Conservation (phyloP, 805 yeast species). For the Blastobotrys americana region DNA sequence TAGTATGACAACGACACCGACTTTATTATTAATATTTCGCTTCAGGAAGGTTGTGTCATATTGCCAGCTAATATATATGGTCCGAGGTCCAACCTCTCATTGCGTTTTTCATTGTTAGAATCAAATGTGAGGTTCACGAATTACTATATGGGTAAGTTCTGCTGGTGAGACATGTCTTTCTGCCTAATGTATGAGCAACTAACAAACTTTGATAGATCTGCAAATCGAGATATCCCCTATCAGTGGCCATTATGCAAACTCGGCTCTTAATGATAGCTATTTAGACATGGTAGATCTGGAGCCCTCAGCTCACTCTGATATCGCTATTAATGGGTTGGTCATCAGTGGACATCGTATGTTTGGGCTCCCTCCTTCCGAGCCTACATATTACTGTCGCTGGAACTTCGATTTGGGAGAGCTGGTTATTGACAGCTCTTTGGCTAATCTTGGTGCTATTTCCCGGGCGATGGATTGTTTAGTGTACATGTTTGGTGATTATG, state of each 20-base stretch:
- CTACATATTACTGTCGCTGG: constrained; percentile 89
- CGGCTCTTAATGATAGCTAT: constrained; percentile 11
- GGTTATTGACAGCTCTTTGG: constrained; percentile 43
- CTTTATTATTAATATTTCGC: constrained; percentile 62
- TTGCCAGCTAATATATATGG: constrained; percentile 71
- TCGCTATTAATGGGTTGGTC: constrained; percentile 50
- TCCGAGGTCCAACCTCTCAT: constrained; percentile 50
- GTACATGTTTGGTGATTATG: constrained; percentile 64
- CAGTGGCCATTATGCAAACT: constrained; percentile 28
- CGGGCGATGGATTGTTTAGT: constrained; percentile 42
- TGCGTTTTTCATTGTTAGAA: constrained; percentile 58
- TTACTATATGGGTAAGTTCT: constrained; percentile 66
- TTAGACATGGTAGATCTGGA: constrained; percentile 12
- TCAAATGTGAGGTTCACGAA: constrained; percentile 82
- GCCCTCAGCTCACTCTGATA: constrained; percentile 27
- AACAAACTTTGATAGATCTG: constrained; percentile 36
- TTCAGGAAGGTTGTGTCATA: constrained; percentile 60
- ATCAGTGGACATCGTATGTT: constrained; percentile 88
- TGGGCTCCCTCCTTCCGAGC: constrained; percentile 84
- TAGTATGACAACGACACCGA: constrained; percentile 61
- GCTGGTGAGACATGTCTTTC: neutral
- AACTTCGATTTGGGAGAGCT: constrained; percentile 64
- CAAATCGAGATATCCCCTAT: constrained; percentile 67
- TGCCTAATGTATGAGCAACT: constrained; percentile 6
- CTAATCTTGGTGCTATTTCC: constrained; percentile 29